These are phyloP conservation scores for Tolypocladium tropicale DNA, from an alignment of 2,329 filamentous ascomycete genomes.

Conservation along the genomic window DNA sequence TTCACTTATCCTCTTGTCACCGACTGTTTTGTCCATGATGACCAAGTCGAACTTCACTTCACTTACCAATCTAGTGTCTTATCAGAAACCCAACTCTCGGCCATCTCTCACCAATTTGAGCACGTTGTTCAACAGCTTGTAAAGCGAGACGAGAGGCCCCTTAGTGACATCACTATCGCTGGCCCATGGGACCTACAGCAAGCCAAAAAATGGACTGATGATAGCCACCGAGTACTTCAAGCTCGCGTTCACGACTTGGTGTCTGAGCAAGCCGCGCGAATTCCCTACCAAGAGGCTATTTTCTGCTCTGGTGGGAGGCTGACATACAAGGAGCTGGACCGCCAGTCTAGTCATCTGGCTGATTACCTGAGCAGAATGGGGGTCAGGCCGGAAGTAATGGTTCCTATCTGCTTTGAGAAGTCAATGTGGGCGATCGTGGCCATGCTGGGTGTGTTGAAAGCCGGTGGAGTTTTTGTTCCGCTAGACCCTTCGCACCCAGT, in stretches of 20 bases:
- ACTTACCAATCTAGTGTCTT: too few relatives aligned
- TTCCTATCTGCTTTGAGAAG: constrained; percentile 8
- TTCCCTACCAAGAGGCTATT: constrained; percentile 1
- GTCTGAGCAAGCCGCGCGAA: background rate
- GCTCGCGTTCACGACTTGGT: constrained; percentile 7
- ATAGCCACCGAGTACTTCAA: too few relatives aligned
- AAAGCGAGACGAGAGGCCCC: background rate
- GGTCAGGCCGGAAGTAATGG: background rate
- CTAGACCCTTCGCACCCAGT: background rate
- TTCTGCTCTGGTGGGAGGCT: constrained; percentile 2
- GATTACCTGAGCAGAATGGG: background rate
- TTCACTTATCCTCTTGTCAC: too few relatives aligned
- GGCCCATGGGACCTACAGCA: background rate
- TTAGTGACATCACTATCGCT: background rate
- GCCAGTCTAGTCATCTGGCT: background rate
- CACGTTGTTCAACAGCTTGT: constrained; percentile 1
- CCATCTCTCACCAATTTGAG: too few relatives aligned
- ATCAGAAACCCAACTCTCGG: too few relatives aligned
- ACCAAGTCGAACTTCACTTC: too few relatives aligned
- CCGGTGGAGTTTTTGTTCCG: constrained; percentile 7
- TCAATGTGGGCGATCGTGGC: constrained; percentile 9
- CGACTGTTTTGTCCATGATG: too few relatives aligned
- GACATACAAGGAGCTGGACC: constrained; percentile 2
- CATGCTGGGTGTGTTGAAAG: constrained; percentile 14
- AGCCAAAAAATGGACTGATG: background rate